These are phyloP conservation scores for Neurospora terricola DNA, from an alignment of 495 filamentous ascomycete genomes.

Conservation along the genomic window DNA sequence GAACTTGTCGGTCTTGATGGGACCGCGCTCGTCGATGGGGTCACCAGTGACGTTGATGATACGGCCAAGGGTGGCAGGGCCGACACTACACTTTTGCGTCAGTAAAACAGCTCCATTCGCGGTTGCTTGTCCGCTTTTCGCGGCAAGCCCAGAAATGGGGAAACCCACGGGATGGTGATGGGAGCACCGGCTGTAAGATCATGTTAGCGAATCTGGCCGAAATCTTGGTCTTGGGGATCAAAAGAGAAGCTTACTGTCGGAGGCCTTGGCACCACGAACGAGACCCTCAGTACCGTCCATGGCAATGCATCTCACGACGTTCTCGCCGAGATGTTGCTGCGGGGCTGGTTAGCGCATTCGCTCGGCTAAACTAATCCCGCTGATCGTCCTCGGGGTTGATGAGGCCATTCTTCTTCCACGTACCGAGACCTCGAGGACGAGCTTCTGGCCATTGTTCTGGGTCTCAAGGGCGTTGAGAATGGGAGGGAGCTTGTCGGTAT, in stretches of 20 bases:
- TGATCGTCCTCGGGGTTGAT: neutral
- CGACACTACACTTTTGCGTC: conserved; percentile 43
- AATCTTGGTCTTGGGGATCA: neutral
- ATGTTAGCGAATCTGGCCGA: conserved; percentile 8
- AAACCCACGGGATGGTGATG: conserved; percentile 73
- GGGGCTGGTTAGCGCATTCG: conserved; percentile 28
- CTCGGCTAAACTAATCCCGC: conserved; percentile 4
- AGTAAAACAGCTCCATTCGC: neutral
- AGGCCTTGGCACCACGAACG: conserved; percentile 72
- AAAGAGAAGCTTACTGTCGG: conserved; percentile 46
- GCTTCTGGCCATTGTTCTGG: conserved; percentile 84
- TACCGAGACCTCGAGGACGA: conserved; percentile 95
- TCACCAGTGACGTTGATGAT: conserved; percentile 99
- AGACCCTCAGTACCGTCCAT: conserved; percentile 99
- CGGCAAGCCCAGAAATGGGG: neutral
- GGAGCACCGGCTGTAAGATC: conserved; percentile 55
- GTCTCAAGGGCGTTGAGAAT: conserved; percentile 97
- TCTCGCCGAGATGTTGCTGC: conserved; percentile 99
- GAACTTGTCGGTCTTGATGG: conserved; percentile 82
- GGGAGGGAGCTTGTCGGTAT: conserved; percentile 82
- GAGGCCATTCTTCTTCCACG: conserved; percentile 28
- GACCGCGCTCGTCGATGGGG: conserved; percentile 98
- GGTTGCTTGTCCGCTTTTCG: neutral
- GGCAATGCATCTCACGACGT: conserved; percentile 98
- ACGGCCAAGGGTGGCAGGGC: conserved; percentile 87